phyloP scores from a whole-genome alignment of 768 basidiomycete species.

The Serendipita sp. region DNA sequence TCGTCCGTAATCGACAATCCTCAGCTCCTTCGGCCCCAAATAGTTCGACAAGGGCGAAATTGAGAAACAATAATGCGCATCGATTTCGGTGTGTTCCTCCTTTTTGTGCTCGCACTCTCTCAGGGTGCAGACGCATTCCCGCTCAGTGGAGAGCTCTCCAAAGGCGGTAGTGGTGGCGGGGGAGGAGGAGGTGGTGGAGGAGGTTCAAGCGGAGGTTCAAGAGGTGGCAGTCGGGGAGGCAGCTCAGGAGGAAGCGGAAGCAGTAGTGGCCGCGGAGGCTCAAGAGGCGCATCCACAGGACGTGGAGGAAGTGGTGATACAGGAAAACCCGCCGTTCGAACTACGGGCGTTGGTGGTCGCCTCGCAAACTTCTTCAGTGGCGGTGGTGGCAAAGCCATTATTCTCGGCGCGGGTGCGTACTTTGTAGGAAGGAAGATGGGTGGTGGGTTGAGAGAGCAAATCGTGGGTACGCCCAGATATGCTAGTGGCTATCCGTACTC shows the following conservation, averaged over 20 bases:
- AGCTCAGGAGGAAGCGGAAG: neutral
- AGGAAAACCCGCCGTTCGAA: neutral
- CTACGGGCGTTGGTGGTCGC: neutral
- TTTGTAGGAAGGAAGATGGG: constrained; percentile 30
- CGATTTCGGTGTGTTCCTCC: too few species aligned
- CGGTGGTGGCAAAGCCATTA: constrained; percentile 20
- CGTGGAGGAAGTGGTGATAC: constrained; percentile 15
- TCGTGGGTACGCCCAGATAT: constrained; percentile 37
- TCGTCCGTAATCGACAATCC: too few species aligned
- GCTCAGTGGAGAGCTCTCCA: too few species aligned
- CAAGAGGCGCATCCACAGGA: constrained; percentile 12
- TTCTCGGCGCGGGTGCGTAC: constrained; percentile 29
- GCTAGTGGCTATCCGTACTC: constrained; percentile 38
- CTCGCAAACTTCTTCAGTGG: constrained; percentile 17
- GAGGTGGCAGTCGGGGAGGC: neutral
- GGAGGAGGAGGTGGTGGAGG: neutral
- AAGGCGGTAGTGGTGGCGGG: neutral
- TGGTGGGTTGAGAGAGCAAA: constrained; percentile 32
- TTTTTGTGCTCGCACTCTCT: too few species aligned
- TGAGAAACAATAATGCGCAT: too few species aligned
- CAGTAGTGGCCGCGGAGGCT: neutral
- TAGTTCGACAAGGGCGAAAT: too few species aligned
- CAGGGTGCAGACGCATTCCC: too few species aligned
- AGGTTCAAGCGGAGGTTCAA: neutral
- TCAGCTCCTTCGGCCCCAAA: too few species aligned